A percentile compares a stretch with the other conserved stretches of the same genome.
Conservation (phyloP, 2,329 filamentous ascomycete species). For the Drechslerella stenobrocha region DNA sequence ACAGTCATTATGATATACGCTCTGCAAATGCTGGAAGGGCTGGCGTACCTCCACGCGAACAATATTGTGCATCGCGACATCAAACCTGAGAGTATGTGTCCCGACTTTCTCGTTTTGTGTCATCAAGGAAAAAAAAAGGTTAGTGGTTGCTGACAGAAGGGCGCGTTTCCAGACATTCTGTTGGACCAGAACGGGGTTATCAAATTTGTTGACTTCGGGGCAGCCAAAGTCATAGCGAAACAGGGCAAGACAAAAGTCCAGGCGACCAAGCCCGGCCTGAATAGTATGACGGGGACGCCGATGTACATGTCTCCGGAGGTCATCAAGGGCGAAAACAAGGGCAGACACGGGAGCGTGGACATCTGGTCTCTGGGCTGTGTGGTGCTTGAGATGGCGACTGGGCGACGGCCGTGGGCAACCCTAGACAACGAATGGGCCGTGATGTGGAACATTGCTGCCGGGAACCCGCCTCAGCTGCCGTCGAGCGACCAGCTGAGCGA, state of each 20-base stretch:
- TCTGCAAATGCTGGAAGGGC: slow-evolving; percentile 86
- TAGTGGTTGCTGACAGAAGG: slow-evolving; percentile 52
- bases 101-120: background rate
- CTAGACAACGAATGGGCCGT: slow-evolving; percentile 99
- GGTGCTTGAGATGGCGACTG: slow-evolving; percentile 95
- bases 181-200: slow-evolving; percentile 97
- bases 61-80: slow-evolving; percentile 95
- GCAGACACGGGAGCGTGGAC: slow-evolving; percentile 83
- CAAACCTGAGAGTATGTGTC: slow-evolving; percentile 85
- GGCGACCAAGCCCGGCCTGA: slow-evolving; percentile 66
- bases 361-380: slow-evolving; percentile 97
- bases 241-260: slow-evolving; percentile 84
- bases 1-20: slow-evolving; percentile 97
- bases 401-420: slow-evolving; percentile 87
- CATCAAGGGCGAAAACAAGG: slow-evolving; percentile 82
- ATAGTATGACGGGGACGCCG: slow-evolving; percentile 91
- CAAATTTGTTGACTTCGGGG: slow-evolving; percentile 98
- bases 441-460: slow-evolving; percentile 99
- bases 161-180: slow-evolving; percentile 70
- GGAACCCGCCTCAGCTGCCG: slow-evolving; percentile 86
- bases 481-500: slow-evolving; percentile 79
- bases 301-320: slow-evolving; percentile 99
- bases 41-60: slow-evolving; percentile 89
- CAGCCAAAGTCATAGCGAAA: slow-evolving; percentile 92
- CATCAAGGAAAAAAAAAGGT: background rate